Evolutionary conservation across 306 rosid genomes (phyloP).

Genomic region (Cucurbita maxima): DNA sequence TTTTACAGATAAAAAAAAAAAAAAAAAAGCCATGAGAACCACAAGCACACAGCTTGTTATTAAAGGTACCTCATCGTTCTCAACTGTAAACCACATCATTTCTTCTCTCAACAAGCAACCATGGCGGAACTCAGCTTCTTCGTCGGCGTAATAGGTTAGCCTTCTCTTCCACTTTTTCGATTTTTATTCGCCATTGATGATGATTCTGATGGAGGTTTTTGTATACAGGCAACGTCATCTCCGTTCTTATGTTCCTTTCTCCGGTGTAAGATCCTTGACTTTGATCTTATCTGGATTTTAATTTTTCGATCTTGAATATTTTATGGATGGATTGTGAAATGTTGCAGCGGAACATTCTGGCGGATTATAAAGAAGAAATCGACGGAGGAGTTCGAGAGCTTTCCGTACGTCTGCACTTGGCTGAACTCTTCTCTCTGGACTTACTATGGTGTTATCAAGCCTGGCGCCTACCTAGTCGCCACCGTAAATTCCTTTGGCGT

Average conservation of each 20-base stretch:
- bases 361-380: conserved; percentile 26
- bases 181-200: neutral
- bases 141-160: neutral
- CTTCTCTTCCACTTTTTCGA: neutral
- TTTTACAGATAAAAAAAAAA: too few species aligned
- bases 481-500: conserved; percentile 52
- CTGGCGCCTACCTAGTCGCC: conserved; percentile 43
- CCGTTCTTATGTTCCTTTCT: conserved; percentile 2
- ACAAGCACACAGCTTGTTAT: neutral
- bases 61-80: neutral
- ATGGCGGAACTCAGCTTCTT: conserved; percentile 4
- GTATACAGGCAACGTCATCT: neutral
- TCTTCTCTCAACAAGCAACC: neutral
- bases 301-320: neutral
- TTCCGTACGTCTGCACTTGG: conserved; percentile 59
- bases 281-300: neutral
- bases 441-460: conserved; percentile 45
- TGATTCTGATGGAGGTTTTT: neutral
- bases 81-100: neutral
- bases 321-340: neutral
- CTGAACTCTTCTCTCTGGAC: conserved; percentile 50
- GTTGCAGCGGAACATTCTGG: conserved; percentile 22
- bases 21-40: neutral
- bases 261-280: neutral
- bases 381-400: conserved; percentile 45